Percentiles rank a stretch among this genome's conserved stretches.
phyloP scores from a whole-genome alignment of 129 eudicot species.

The Cynara cardunculus region DNA sequence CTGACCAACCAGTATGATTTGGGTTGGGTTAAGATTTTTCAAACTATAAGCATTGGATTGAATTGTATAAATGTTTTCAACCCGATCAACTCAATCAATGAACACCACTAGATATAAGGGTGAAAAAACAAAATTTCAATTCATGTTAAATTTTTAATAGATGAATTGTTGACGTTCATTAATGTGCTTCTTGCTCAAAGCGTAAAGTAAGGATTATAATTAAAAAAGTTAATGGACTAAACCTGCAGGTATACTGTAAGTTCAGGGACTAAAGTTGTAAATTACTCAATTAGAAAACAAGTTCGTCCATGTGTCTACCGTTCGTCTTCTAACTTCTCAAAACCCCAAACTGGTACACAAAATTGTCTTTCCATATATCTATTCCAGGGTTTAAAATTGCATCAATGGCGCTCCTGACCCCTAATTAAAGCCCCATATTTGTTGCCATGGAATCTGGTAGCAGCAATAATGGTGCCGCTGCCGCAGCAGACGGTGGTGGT shows the following conservation, averaged over 20 bases:
- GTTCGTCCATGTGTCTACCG: not conserved
- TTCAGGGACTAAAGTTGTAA: not conserved
- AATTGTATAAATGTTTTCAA: too few relatives aligned
- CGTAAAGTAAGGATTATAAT: not conserved
- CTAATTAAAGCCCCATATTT: not conserved
- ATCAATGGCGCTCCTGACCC: conserved; percentile 8
- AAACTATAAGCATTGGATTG: too few relatives aligned
- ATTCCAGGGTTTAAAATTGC: not conserved
- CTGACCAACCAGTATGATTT: too few relatives aligned
- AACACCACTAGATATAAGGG: too few relatives aligned
- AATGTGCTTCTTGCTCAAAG: not conserved
- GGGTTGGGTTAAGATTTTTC: too few relatives aligned
- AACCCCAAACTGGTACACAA: conserved; percentile 17
- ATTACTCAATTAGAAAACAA: not conserved
- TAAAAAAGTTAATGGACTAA: not conserved
- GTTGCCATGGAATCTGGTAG: conserved; percentile 9
- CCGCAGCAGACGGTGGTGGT: not conserved
- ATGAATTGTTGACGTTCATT: too few relatives aligned
- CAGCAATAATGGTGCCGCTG: not conserved
- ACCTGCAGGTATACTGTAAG: not conserved
- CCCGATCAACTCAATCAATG: too few relatives aligned
- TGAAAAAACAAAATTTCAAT: too few relatives aligned
- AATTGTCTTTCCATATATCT: conserved; percentile 2
- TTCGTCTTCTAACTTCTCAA: conserved; percentile 13
- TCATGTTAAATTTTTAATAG: too few relatives aligned